Percentiles rank a stretch among this genome's conserved stretches.
Evolutionary conservation across 2,329 filamentous ascomycete genomes (phyloP).

Genomic region (Exophiala xenobiotica): DNA sequence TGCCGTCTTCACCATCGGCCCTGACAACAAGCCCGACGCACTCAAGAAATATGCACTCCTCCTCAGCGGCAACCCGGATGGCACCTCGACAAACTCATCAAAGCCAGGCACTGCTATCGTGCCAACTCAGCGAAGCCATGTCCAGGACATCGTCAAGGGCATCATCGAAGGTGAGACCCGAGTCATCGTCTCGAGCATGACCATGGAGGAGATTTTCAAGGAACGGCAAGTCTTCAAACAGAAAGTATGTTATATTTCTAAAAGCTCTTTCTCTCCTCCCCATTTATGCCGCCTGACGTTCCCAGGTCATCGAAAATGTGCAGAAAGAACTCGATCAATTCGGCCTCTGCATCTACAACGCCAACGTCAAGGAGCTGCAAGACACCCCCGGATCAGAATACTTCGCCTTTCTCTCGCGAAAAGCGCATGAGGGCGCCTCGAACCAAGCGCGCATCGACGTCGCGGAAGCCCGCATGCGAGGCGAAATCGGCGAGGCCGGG

Average conservation of each 20-base stretch:
- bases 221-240: conserved; percentile 75
- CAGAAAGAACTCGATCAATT: conserved; percentile 79
- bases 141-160: conserved; percentile 82
- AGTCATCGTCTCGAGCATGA: conserved; percentile 80
- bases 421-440: conserved; percentile 80
- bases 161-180: conserved; percentile 88
- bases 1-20: conserved; percentile 82
- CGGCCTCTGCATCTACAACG: conserved; percentile 68
- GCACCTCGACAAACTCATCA: conserved; percentile 37
- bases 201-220: conserved; percentile 88
- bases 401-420: conserved; percentile 76
- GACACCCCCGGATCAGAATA: conserved; percentile 80
- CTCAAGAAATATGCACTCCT: conserved; percentile 81
- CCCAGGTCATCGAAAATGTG: conserved; percentile 67
- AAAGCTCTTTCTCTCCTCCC: neutral
- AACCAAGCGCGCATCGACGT: conserved; percentile 71
- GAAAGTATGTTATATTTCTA: conserved; percentile 48
- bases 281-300: conserved; percentile 13
- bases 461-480: conserved; percentile 59
- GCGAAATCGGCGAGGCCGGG: conserved; percentile 66
- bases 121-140: conserved; percentile 59
- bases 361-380: conserved; percentile 83
- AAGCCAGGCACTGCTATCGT: conserved; percentile 39
- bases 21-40: conserved; percentile 67
- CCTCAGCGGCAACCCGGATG: conserved; percentile 62